phyloP scores from a whole-genome alignment of 1,139 yeast genomes.

The Magnusiomyces clavatus region DNA sequence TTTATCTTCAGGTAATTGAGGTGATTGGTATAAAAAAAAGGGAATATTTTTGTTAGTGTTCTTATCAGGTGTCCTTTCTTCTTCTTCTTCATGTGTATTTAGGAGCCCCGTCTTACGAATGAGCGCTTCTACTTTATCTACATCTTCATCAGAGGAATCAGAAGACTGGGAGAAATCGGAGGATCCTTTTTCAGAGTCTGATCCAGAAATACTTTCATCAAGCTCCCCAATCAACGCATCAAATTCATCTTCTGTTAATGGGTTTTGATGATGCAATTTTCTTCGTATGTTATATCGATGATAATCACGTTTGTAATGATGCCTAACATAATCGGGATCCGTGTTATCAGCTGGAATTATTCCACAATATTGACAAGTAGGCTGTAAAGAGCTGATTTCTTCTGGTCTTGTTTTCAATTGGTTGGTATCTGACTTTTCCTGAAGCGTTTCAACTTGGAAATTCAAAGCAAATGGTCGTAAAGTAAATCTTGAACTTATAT shows the following conservation, averaged over 20 bases:
- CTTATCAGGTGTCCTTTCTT: background rate
- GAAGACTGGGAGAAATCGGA: conserved; percentile 26
- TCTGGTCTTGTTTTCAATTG: background rate
- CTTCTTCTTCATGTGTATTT: conserved; percentile 1
- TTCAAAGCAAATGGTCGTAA: too few relatives aligned
- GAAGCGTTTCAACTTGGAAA: too few relatives aligned
- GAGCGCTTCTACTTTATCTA: conserved; percentile 18
- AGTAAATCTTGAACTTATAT: too few relatives aligned
- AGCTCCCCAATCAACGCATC: conserved; percentile 46
- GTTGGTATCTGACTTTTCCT: too few relatives aligned
- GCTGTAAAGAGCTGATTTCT: background rate
- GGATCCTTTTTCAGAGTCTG: conserved; percentile 18
- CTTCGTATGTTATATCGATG: conserved; percentile 58
- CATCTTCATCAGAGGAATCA: conserved; percentile 30
- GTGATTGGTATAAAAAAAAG: conserved; percentile 13
- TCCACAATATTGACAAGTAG: conserved; percentile 9
- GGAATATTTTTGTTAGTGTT: conserved; percentile 9
- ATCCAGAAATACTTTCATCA: conserved; percentile 52
- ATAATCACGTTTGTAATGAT: conserved; percentile 55
- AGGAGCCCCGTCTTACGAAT: conserved; percentile 7
- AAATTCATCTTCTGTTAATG: conserved; percentile 52
- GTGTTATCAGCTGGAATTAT: conserved; percentile 6
- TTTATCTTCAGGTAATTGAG: conserved; percentile 42
- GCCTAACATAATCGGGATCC: conserved; percentile 24
- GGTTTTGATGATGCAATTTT: conserved; percentile 38